Percentiles rank a stretch among this genome's conserved stretches.
These are phyloP conservation scores for Aspergillus sp. DNA, from an alignment of 2,329 filamentous ascomycete genomes.

Conservation along the genomic window DNA sequence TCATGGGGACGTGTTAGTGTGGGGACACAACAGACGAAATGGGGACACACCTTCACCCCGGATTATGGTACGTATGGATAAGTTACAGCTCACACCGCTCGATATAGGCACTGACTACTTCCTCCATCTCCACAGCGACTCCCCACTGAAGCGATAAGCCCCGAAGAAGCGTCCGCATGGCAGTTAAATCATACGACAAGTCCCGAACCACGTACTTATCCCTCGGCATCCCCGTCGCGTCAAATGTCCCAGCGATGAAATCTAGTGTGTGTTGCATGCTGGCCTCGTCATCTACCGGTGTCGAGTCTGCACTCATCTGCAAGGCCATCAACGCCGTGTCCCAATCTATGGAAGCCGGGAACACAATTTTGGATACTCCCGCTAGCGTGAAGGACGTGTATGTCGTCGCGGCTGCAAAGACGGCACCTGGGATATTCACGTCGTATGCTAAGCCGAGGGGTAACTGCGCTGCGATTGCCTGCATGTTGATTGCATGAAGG, in stretches of 20 bases:
- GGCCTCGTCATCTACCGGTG: background rate
- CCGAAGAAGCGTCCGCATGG: constrained; percentile 14
- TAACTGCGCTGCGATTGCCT: constrained; percentile 16
- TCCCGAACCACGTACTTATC: constrained; percentile 9
- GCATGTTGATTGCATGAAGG: constrained; percentile 15
- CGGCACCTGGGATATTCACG: constrained; percentile 18
- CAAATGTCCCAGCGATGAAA: constrained; percentile 5
- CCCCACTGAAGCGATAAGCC: constrained; percentile 17
- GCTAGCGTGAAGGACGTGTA: constrained; percentile 12
- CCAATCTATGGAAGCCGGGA: constrained; percentile 3
- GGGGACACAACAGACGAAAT: background rate
- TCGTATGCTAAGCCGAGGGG: constrained; percentile 16
- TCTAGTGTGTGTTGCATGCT: background rate
- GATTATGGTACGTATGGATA: background rate
- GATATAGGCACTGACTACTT: constrained; percentile 18
- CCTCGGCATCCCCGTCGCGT: background rate
- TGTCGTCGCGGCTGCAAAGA: constrained; percentile 19
- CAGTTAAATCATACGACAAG: constrained; percentile 15
- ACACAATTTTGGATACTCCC: background rate
- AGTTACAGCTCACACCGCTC: constrained; percentile 12
- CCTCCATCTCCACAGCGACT: constrained; percentile 19
- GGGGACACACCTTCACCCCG: background rate
- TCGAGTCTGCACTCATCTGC: background rate
- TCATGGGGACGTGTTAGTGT: background rate
- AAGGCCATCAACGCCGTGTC: background rate